phyloP scores from a whole-genome alignment of 1,284 basidiomycete genomes.

The Cystobasidium pallidum region DNA sequence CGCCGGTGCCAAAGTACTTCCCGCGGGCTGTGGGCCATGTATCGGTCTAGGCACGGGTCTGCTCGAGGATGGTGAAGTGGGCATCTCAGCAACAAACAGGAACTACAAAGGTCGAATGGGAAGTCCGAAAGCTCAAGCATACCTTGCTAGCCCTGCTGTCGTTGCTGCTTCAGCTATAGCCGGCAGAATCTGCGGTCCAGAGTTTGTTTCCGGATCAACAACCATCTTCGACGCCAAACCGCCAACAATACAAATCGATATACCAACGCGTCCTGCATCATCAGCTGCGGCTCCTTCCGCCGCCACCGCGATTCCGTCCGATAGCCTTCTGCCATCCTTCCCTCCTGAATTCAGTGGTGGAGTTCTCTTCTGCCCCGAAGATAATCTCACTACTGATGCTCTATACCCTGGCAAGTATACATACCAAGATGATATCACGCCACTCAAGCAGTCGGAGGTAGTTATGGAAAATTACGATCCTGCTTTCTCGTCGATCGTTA shows the following conservation, averaged over 20 bases:
- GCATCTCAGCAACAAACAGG: constrained; percentile 96
- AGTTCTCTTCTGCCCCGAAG: constrained; percentile 89
- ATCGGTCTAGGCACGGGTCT: constrained; percentile 93
- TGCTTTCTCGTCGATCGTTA: constrained; percentile 74
- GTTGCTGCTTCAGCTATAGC: constrained; percentile 93
- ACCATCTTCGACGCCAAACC: constrained; percentile 63
- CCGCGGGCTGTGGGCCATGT: constrained; percentile 96
- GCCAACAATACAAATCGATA: constrained; percentile 59
- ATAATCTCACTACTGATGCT: constrained; percentile 97
- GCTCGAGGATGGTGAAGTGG: constrained; percentile 89
- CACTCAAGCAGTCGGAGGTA: constrained; percentile 89
- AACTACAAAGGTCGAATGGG: constrained; percentile 99
- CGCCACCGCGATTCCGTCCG: constrained; percentile 29
- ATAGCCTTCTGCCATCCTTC: constrained; percentile 77
- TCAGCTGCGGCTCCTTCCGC: constrained; percentile 18
- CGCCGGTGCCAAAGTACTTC: constrained; percentile 87
- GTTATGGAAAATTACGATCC: constrained; percentile 99
- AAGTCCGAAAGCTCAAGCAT: constrained; percentile 88
- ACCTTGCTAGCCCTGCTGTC: constrained; percentile 93
- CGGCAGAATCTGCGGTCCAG: constrained; percentile 87
- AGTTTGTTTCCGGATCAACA: constrained; percentile 54
- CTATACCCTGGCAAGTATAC: constrained; percentile 99
- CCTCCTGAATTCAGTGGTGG: constrained; percentile 80
- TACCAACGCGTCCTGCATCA: constrained; percentile 52
- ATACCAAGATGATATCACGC: constrained; percentile 98